Percentiles rank a stretch among this genome's conserved stretches.
phyloP scores from a whole-genome alignment of 2,329 filamentous ascomycete genomes.

The Aurifilum marmelostoma region DNA sequence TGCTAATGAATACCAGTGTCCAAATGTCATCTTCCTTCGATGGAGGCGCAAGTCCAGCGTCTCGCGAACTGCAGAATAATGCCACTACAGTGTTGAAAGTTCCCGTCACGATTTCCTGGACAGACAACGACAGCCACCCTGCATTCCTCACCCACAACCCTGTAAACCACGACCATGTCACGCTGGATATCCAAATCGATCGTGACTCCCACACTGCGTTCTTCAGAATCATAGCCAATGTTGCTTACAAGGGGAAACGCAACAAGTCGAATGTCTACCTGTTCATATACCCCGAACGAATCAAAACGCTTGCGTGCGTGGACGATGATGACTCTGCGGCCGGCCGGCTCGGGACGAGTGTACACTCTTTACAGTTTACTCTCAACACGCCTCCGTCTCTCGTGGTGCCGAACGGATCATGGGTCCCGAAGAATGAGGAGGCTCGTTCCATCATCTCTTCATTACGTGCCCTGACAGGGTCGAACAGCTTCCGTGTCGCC shows the following conservation, averaged over 20 bases:
- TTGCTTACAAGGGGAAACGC: constrained; percentile 26
- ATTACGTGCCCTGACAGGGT: constrained; percentile 10
- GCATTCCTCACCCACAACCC: constrained; percentile 14
- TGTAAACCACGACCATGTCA: constrained; percentile 21
- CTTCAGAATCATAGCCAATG: constrained; percentile 27
- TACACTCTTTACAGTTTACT: constrained; percentile 13
- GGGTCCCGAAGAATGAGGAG: constrained; percentile 16
- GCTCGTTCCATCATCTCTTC: constrained; percentile 14
- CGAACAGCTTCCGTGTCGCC: constrained; percentile 14
- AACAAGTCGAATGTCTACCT: constrained; percentile 26
- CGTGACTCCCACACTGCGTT: constrained; percentile 14
- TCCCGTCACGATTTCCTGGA: constrained; percentile 23
- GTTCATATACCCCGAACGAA: constrained; percentile 22
- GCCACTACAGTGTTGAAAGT: constrained; percentile 10
- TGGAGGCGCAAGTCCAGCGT: constrained; percentile 18
- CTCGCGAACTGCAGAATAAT: constrained; percentile 13
- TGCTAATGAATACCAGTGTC: constrained; percentile 20
- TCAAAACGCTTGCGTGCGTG: constrained; percentile 14
- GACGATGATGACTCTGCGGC: constrained; percentile 17
- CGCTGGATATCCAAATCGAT: constrained; percentile 13
- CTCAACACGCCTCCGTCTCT: constrained; percentile 15
- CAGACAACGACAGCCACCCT: constrained; percentile 5
- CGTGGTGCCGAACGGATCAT: constrained; percentile 18
- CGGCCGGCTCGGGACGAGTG: constrained; percentile 14
- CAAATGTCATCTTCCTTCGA: constrained; percentile 21